A percentile compares a stretch with the other conserved stretches of the same genome.
Conservation (phyloP, 164 flowering plant genomes). For the Magnolia officinalis region DNA sequence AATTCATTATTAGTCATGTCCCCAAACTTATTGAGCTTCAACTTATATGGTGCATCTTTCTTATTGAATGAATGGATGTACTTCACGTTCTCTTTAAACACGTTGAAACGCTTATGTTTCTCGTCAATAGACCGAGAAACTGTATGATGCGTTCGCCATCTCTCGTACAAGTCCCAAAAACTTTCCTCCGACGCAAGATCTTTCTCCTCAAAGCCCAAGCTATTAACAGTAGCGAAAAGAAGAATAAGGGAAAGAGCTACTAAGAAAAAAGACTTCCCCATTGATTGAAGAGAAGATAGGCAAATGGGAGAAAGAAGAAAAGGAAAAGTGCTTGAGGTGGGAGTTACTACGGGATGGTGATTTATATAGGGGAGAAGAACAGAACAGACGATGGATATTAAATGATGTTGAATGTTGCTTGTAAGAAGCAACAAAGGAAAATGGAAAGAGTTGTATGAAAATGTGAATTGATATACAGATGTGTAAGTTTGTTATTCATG, state of each 20-base stretch:
- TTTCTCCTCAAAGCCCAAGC: conserved; percentile 48
- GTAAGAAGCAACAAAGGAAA: no score
- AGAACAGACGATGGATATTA: not conserved
- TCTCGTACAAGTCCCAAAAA: conserved; percentile 55
- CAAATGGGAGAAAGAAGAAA: not conserved
- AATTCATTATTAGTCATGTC: conserved; percentile 72
- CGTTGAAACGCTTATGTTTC: conserved; percentile 63
- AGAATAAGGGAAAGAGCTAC: conserved; percentile 29
- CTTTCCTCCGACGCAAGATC: conserved; percentile 54
- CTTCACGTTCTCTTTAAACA: conserved; percentile 53
- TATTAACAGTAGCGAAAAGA: conserved; percentile 20
- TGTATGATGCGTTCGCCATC: conserved; percentile 61
- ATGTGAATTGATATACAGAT: no score
- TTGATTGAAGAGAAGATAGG: not conserved
- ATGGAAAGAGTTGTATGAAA: no score
- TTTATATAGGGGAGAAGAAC: not conserved
- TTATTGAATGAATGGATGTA: conserved; percentile 46
- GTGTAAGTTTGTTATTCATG: no score
- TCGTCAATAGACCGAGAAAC: conserved; percentile 41
- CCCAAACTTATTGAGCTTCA: conserved; percentile 59
- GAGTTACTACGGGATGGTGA: not conserved
- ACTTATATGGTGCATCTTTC: conserved; percentile 50
- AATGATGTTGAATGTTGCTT: no score
- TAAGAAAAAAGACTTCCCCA: conserved; percentile 26
- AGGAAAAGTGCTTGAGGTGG: not conserved